These are phyloP conservation scores for Umbelopsis vinacea DNA, from an alignment of 192 early-diverging fungal species.

Conservation along the genomic window DNA sequence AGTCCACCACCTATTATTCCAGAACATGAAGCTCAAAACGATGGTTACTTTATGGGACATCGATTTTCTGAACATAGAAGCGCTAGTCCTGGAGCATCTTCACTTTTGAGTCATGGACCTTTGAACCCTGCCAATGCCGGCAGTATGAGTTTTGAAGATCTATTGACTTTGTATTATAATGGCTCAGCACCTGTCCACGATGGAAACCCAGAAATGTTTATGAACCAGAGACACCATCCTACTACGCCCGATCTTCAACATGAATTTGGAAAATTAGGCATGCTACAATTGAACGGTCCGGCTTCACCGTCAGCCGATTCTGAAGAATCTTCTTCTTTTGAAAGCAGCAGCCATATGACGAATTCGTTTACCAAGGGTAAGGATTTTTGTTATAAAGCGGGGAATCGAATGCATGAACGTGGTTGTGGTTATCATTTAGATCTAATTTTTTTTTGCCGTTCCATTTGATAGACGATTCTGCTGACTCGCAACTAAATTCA, in stretches of 20 bases:
- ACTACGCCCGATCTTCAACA: neutral
- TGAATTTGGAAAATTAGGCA: conserved; percentile 10
- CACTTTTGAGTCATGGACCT: conserved; percentile 4
- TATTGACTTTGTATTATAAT: conserved; percentile 39
- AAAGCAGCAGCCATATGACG: conserved; percentile 12
- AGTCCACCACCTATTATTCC: neutral
- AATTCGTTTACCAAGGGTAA: conserved; percentile 18
- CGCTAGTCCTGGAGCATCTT: neutral
- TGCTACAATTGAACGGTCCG: neutral
- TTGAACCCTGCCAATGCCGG: conserved; percentile 24
- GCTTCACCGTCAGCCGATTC: conserved; percentile 1
- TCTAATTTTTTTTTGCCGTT: neutral
- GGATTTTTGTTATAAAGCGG: too few relatives aligned
- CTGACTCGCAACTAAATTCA: neutral
- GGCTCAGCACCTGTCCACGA: neutral
- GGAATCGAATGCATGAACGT: neutral
- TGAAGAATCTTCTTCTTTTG: conserved; percentile 1
- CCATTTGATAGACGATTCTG: neutral
- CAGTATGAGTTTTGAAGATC: conserved; percentile 40
- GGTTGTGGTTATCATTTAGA: neutral
- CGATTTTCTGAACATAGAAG: neutral
- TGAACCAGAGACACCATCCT: neutral
- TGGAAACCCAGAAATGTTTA: neutral
- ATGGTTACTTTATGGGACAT: conserved; percentile 11
- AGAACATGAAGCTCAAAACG: neutral